Percentiles rank a stretch among this genome's conserved stretches.
These are phyloP conservation scores for Drechslerella stenobrocha DNA, from an alignment of 2,329 filamentous ascomycete species.

Conservation along the genomic window DNA sequence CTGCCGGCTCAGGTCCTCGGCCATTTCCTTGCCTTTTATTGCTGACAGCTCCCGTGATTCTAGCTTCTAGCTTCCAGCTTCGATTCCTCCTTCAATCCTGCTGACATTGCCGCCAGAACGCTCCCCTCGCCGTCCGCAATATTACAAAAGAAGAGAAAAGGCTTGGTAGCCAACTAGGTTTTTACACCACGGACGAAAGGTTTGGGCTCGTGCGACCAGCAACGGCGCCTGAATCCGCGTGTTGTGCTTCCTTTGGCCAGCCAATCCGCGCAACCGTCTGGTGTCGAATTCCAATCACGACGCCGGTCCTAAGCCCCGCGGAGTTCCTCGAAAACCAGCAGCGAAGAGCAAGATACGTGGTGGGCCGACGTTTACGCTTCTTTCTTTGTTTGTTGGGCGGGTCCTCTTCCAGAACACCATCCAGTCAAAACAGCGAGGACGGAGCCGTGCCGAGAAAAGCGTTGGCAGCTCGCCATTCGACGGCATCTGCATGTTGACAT, in stretches of 20 bases:
- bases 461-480: conserved; percentile 47
- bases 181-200: conserved; percentile 30
- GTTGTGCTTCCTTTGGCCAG: conserved; percentile 24
- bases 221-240: conserved; percentile 15
- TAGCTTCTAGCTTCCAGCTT: conserved; percentile 16
- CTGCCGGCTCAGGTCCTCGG: not conserved
- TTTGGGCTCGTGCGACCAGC: conserved; percentile 38
- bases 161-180: conserved; percentile 18
- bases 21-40: conserved; percentile 25
- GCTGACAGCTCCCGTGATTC: conserved; percentile 48
- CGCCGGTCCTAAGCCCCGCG: conserved; percentile 28
- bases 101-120: conserved; percentile 26
- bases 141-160: conserved; percentile 17
- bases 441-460: conserved; percentile 10
- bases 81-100: conserved; percentile 20
- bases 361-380: conserved; percentile 11
- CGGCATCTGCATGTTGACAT: conserved; percentile 46
- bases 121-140: too few species aligned
- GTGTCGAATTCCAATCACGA: conserved; percentile 21
- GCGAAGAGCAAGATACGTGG: conserved; percentile 16
- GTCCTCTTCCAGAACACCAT: conserved; percentile 9
- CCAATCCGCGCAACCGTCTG: not conserved
- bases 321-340: conserved; percentile 26
- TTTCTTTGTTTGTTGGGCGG: conserved; percentile 39
- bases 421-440: conserved; percentile 29